Evolutionary conservation across 2,329 filamentous ascomycete genomes (phyloP), one percentile per base, ranked within the genome.

Genomic region (Teratosphaeria epicoccoides): DNA sequence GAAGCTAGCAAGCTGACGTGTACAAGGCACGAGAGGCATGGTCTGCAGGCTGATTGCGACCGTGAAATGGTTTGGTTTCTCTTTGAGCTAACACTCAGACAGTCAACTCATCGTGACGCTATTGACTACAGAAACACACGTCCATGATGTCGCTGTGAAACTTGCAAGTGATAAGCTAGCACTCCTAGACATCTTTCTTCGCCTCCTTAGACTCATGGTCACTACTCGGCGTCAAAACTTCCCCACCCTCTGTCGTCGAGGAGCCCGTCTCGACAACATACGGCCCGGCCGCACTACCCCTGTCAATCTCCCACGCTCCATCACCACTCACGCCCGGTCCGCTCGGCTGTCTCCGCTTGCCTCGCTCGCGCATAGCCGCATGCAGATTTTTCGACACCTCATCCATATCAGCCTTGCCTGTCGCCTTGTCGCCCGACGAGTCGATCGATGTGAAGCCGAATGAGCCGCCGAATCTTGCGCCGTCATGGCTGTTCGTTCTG

Each of bases 321-420:
- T 20, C 24, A 2, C n/a, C 43, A 25, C 22, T 24, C 37, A 11
- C 24, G 17, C 40, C 47, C 40, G 9, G 25, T 22, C 24, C 28
- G 24, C 46, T 46, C 45, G 46, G 60, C 53, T 64, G 66, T 47
- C 76, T 74, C 51, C 76, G 70, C 59, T 86, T 76, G 57, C 84
- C 84, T n/a, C 87, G 73, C 67, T 89, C 84, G 60, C 78, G 75
- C 87, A 97, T 95, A 4, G 88, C 88, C 59, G 83, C 85, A 50
- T 87, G 79, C 59, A 97, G 89, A 73, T 86, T 88, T 68, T 81
- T 80, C 64, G 81, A 89, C 2, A 95, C 88, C 69, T 94, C 85
- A 51, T 91, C 85, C 55, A 95, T 81, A 2, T 85, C 82, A 47
- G 81, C 85, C 46, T 82, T 80, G 62, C 82, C 82, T 55, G 91